Conservation (phyloP, 2,329 filamentous ascomycete species). For the Fusarium sp. region DNA sequence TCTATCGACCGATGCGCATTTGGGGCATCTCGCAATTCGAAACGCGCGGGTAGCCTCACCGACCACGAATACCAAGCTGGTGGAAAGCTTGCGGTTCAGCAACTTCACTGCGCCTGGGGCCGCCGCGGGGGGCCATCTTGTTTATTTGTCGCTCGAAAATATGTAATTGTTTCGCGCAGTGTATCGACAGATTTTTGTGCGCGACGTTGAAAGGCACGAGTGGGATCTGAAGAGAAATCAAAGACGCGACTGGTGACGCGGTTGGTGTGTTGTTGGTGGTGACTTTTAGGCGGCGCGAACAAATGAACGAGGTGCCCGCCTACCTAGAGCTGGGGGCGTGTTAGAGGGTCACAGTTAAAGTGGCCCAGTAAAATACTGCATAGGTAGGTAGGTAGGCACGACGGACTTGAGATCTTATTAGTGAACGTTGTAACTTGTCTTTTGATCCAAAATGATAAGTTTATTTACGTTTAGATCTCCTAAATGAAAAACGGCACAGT, state of each 20-base stretch:
- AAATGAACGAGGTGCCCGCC: conserved; percentile 26
- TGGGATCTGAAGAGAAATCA: conserved; percentile 28
- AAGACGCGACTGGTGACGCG: conserved; percentile 45
- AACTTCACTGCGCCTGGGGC: conserved; percentile 48
- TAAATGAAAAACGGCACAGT: neutral
- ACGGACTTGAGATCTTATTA: conserved; percentile 11
- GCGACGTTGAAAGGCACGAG: conserved; percentile 3
- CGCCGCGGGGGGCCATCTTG: conserved; percentile 54
- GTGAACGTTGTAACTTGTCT: neutral
- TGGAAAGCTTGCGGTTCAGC: conserved; percentile 53
- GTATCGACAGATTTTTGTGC: neutral
- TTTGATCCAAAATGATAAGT: neutral
- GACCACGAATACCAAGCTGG: conserved; percentile 55
- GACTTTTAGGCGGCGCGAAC: conserved; percentile 35
- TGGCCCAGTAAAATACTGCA: conserved; percentile 22
- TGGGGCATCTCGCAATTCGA: neutral
- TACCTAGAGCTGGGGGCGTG: conserved; percentile 36
- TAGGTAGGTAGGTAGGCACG: neutral
- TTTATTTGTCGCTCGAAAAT: neutral
- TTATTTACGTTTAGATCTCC: neutral
- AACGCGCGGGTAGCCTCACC: conserved; percentile 50
- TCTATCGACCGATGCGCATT: neutral
- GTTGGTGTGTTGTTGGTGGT: conserved; percentile 41
- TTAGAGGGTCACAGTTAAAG: conserved; percentile 24
- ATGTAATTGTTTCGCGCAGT: neutral